Conservation (phyloP, 2,329 filamentous ascomycete genomes). For the Cytospora paraplurivora region DNA sequence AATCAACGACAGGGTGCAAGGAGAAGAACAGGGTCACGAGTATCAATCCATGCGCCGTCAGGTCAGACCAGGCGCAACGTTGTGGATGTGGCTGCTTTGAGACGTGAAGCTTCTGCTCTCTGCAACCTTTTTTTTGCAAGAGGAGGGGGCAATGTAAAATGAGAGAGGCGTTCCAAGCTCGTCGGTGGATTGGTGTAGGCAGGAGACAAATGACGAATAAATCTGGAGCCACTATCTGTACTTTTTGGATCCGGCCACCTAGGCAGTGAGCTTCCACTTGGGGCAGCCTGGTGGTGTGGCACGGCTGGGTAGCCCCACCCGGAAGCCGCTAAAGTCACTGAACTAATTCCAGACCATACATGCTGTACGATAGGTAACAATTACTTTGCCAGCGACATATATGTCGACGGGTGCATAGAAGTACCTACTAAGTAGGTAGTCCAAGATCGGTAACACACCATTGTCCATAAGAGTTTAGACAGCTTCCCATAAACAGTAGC, state of each 20-base stretch:
- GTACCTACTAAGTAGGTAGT: no score
- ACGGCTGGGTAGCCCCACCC: no score
- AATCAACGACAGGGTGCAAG: conserved; percentile 13
- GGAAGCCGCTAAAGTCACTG: no score
- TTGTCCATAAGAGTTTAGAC: no score
- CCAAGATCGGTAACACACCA: no score
- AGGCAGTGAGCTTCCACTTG: neutral
- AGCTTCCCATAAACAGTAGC: no score
- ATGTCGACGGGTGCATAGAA: no score
- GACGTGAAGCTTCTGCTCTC: neutral
- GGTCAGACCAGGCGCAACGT: conserved; percentile 2
- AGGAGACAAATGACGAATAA: conserved; percentile 24
- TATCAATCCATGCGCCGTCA: conserved; percentile 17
- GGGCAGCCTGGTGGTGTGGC: neutral
- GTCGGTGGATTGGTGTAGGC: neutral
- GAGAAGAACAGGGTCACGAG: conserved; percentile 2
- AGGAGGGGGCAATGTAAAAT: neutral
- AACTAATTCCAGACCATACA: no score
- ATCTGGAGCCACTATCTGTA: conserved; percentile 29
- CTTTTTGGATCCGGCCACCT: conserved; percentile 21
- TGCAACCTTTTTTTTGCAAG: neutral
- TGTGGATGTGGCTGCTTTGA: neutral
- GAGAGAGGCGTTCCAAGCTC: neutral
- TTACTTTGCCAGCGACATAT: no score
- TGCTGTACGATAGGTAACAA: no score